These are phyloP conservation scores for Epichloe festucae DNA, from an alignment of 2,329 filamentous ascomycete genomes.

Conservation along the genomic window DNA sequence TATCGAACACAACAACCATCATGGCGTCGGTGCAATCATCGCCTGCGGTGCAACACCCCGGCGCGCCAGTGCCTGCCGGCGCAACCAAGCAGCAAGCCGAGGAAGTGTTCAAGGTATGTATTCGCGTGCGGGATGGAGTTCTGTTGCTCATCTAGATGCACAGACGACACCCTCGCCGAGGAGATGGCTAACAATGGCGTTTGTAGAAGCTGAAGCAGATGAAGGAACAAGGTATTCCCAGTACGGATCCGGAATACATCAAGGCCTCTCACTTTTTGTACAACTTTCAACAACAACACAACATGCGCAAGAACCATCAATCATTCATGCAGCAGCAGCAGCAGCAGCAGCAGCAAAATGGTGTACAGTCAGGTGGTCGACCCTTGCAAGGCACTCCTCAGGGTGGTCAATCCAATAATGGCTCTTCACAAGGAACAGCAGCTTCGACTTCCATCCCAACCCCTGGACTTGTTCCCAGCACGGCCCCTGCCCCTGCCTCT, in stretches of 20 bases:
- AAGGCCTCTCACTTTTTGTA: conserved; percentile 67
- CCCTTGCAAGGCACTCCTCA: conserved; percentile 25
- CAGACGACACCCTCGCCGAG: background rate
- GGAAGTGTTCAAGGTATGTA: conserved; percentile 54
- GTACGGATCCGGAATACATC: conserved; percentile 75
- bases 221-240: conserved; percentile 70
- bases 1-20: conserved; percentile 18
- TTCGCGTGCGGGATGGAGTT: background rate
- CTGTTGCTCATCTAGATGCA: background rate
- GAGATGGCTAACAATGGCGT: background rate
- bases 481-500: conserved; percentile 15
- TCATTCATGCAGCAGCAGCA: conserved; percentile 27
- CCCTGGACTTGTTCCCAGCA: conserved; percentile 19
- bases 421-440: conserved; percentile 23
- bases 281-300: conserved; percentile 55
- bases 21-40: conserved; percentile 76
- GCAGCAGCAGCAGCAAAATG: conserved; percentile 38
- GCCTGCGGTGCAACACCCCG: conserved; percentile 54
- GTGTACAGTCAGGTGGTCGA: conserved; percentile 26
- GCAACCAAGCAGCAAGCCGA: conserved; percentile 68
- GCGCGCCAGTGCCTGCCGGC: conserved; percentile 48
- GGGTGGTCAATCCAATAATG: conserved; percentile 18
- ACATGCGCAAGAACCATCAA: conserved; percentile 36
- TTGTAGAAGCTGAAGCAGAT: conserved; percentile 74
- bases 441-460: conserved; percentile 21